These are phyloP conservation scores for Isochrysis galbana DNA, from an alignment of 78 protist genomes.

Conservation along the genomic window DNA sequence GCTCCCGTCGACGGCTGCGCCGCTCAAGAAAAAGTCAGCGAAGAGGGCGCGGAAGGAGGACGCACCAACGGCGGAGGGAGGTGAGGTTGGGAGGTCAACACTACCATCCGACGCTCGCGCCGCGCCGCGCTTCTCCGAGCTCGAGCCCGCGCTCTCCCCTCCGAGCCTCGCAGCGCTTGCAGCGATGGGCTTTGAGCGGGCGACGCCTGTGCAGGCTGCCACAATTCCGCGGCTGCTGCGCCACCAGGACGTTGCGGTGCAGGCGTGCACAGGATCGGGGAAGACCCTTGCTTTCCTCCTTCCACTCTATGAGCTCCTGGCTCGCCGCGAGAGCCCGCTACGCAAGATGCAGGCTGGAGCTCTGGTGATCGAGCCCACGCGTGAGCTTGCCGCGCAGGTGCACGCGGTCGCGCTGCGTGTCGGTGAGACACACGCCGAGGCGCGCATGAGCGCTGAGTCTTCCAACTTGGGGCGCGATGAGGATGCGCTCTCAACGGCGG, in stretches of 20 bases:
- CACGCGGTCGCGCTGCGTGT: constrained; percentile 8
- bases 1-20: too few species aligned
- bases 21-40: too few species aligned
- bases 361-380: constrained; percentile 51
- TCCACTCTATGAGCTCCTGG: constrained; percentile 67
- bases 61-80: too few species aligned
- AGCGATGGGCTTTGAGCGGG: neutral
- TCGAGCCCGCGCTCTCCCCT: neutral
- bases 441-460: neutral
- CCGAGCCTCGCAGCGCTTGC: neutral
- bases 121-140: neutral
- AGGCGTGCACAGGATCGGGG: constrained; percentile 67
- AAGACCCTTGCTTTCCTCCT: constrained; percentile 63
- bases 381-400: constrained; percentile 68
- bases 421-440: neutral
- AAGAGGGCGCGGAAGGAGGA: too few species aligned
- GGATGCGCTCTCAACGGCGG: too few species aligned
- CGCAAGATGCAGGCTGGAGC: constrained; percentile 25
- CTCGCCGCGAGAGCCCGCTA: constrained; percentile 39
- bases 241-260: constrained; percentile 79
- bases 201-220: constrained; percentile 51
- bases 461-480: too few species aligned
- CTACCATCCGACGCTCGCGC: too few species aligned
- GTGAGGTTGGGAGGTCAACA: too few species aligned
- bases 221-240: constrained; percentile 71